A percentile compares a stretch with the other conserved stretches of the same genome.
phyloP scores from a whole-genome alignment of 2,329 filamentous ascomycete genomes.

The Aspergillus jensenii region DNA sequence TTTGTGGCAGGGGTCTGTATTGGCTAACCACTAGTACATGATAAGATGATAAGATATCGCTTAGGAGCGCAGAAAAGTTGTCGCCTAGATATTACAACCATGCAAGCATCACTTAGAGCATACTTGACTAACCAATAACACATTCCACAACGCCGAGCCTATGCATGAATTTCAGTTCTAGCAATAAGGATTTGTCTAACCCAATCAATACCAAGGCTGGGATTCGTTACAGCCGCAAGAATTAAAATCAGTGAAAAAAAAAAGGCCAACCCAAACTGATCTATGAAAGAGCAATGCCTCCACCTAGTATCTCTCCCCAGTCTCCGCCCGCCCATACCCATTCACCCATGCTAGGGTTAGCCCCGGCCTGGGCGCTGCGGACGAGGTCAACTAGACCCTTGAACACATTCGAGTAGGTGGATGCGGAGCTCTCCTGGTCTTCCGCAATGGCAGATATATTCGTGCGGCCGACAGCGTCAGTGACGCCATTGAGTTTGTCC shows the following conservation, averaged over 20 bases:
- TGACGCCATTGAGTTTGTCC: slow-evolving; percentile 65
- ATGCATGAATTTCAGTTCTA: slow-evolving; percentile 2
- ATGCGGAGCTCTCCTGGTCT: slow-evolving; percentile 23
- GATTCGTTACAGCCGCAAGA: not conserved
- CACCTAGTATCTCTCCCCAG: slow-evolving; percentile 41
- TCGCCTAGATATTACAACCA: not conserved
- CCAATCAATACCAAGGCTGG: slow-evolving; percentile 4
- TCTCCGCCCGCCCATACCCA: slow-evolving; percentile 47
- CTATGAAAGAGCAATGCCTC: slow-evolving; percentile 37
- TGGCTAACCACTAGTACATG: not conserved
- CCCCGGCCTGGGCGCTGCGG: slow-evolving; percentile 35
- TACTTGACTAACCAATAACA: not conserved
- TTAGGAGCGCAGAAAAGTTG: not conserved
- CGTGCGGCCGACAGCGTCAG: slow-evolving; percentile 44
- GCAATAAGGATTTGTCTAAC: slow-evolving; percentile 4
- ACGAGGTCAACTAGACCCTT: slow-evolving; percentile 40
- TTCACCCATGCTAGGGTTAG: slow-evolving; percentile 40
- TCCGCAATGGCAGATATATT: slow-evolving; percentile 29
- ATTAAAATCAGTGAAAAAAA: not conserved
- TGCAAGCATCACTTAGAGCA: not conserved
- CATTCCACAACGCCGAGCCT: slow-evolving; percentile 7
- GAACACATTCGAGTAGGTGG: slow-evolving; percentile 37
- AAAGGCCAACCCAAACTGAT: not conserved
- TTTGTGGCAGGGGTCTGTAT: not conserved
- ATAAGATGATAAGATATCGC: not conserved